A percentile compares a stretch with the other conserved stretches of the same genome.
Evolutionary conservation across 805 yeast genomes (phyloP).

Genomic region (Debaryomyces maramus): DNA sequence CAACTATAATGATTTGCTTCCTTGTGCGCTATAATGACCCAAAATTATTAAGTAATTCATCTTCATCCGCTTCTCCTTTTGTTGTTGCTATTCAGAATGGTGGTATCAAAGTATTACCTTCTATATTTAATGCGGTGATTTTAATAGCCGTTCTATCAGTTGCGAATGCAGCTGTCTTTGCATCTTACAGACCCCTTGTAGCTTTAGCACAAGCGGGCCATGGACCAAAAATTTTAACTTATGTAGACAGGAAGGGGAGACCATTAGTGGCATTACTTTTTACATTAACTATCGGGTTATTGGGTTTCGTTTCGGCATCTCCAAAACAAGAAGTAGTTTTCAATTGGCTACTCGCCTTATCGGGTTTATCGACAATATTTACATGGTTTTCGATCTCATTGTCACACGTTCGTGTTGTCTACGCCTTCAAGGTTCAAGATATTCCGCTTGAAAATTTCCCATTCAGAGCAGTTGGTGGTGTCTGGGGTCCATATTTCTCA

Average conservation of each 20-base stretch:
- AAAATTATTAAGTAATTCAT: conserved; percentile 48
- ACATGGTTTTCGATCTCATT: conserved; percentile 42
- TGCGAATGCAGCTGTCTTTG: conserved; percentile 73
- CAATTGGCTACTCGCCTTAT: conserved; percentile 42
- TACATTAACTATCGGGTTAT: conserved; percentile 36
- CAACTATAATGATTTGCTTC: conserved; percentile 35
- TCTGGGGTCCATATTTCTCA: conserved; percentile 37
- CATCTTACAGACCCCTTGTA: conserved; percentile 69
- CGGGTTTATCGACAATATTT: conserved; percentile 42
- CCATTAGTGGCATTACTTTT: conserved; percentile 39
- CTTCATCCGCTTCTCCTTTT: conserved; percentile 64
- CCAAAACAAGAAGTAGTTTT: conserved; percentile 32
- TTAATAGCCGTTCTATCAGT: conserved; percentile 72
- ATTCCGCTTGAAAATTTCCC: conserved; percentile 34
- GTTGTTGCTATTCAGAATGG: conserved; percentile 67
- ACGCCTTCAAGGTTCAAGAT: conserved; percentile 36
- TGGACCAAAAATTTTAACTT: conserved; percentile 51
- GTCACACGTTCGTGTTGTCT: conserved; percentile 42
- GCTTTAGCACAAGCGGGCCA: conserved; percentile 72
- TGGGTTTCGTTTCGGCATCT: conserved; percentile 39
- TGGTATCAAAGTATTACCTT: conserved; percentile 65
- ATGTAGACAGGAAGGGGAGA: conserved; percentile 43
- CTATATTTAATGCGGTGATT: conserved; percentile 72
- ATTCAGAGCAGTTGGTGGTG: conserved; percentile 35
- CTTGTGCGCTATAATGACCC: conserved; percentile 53